phyloP scores from a whole-genome alignment of 805 yeast species.

The Candida anglica region DNA sequence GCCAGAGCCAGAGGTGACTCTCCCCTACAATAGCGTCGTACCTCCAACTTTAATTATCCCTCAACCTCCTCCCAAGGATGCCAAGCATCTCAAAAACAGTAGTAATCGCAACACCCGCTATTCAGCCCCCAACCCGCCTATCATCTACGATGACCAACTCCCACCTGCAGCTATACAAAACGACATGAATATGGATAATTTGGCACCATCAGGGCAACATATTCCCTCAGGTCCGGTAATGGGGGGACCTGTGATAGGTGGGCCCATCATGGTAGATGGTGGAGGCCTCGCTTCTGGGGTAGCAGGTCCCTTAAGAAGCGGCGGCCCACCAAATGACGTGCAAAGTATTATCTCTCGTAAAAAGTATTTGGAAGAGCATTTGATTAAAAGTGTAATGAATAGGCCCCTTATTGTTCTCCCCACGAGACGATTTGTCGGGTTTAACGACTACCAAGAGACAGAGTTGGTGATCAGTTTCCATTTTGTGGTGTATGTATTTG shows the following conservation, averaged over 20 bases:
- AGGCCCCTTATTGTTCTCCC: slow-evolving; percentile 22
- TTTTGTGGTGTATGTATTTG: slow-evolving; percentile 26
- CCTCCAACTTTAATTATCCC: slow-evolving; percentile 7
- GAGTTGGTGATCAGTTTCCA: slow-evolving; percentile 21
- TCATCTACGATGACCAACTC: background rate
- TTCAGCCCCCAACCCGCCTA: background rate
- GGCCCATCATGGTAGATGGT: no score
- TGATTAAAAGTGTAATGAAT: slow-evolving; percentile 31
- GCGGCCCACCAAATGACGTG: slow-evolving; percentile 7
- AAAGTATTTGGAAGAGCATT: slow-evolving; percentile 20
- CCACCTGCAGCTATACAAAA: slow-evolving; percentile 5
- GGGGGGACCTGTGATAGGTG: no score
- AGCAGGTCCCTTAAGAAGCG: slow-evolving; percentile 5
- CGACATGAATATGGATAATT: slow-evolving; percentile 7
- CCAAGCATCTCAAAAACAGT: background rate
- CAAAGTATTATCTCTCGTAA: slow-evolving; percentile 18
- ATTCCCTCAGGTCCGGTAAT: no score
- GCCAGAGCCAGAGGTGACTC: slow-evolving; percentile 5
- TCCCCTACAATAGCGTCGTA: slow-evolving; percentile 14
- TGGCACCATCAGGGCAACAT: slow-evolving; percentile 6
- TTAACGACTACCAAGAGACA: slow-evolving; percentile 8
- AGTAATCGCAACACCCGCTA: background rate
- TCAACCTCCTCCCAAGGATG: background rate
- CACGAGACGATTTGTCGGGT: slow-evolving; percentile 12
- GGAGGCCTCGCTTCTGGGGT: no score